These are phyloP conservation scores for Ceratocystis cubensis DNA, from an alignment of 2,329 filamentous ascomycete genomes.

Conservation along the genomic window DNA sequence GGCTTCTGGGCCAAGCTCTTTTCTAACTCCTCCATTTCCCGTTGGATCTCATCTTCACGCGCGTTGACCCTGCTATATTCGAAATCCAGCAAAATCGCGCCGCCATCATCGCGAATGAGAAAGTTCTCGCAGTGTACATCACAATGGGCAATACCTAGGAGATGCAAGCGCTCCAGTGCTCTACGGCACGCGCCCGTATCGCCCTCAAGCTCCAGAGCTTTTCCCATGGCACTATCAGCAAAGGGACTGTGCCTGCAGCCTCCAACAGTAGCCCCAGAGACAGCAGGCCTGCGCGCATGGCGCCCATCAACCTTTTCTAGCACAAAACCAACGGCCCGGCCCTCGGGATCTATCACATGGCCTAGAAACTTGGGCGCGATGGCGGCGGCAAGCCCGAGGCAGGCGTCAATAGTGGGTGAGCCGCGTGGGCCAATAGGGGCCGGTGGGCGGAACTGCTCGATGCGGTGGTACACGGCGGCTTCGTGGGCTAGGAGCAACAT, in stretches of 20 bases:
- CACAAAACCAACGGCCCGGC: slow-evolving; percentile 9
- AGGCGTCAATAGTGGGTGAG: not conserved
- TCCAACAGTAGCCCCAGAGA: no score
- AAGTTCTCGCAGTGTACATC: slow-evolving; percentile 14
- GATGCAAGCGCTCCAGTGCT: slow-evolving; percentile 7
- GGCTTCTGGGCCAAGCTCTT: not conserved
- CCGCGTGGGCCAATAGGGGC: not conserved
- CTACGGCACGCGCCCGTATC: not conserved
- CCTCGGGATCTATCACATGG: slow-evolving; percentile 8
- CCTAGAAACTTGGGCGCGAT: slow-evolving; percentile 10
- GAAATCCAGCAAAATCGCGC: slow-evolving; percentile 10
- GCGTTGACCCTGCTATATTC: slow-evolving; percentile 9
- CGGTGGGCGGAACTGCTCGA: slow-evolving; percentile 1
- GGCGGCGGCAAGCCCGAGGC: not conserved
- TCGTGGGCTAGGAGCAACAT: slow-evolving; percentile 6
- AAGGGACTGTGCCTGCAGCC: not conserved
- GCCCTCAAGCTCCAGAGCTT: not conserved
- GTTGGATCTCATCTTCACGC: not conserved
- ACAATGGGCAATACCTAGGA: slow-evolving; percentile 8
- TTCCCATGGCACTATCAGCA: not conserved
- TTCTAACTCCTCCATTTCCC: slow-evolving; percentile 11
- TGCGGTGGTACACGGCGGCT: slow-evolving; percentile 3
- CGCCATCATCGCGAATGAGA: slow-evolving; percentile 3
- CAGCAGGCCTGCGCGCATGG: slow-evolving; percentile 5
- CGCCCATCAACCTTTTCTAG: not conserved